Conservation (phyloP, 306 rosid genomes). For the Dalbergia cochinchinensis region DNA sequence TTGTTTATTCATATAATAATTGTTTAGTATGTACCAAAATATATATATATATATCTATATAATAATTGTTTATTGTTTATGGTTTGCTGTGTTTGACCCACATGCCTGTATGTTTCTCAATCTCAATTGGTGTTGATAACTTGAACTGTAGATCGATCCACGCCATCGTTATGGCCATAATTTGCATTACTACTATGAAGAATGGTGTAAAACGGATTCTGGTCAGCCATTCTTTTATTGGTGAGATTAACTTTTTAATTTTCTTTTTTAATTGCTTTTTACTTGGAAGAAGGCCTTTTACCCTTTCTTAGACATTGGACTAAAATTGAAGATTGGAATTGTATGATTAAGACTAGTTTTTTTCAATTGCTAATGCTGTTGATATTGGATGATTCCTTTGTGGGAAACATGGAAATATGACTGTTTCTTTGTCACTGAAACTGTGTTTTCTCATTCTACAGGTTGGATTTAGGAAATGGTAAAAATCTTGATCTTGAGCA, state of each 20-base stretch:
- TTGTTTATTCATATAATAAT: not conserved
- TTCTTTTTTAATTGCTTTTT: no score
- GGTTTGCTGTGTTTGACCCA: conserved; percentile 17
- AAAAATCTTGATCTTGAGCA: conserved; percentile 69
- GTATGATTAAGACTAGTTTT: not conserved
- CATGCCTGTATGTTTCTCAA: conserved; percentile 1
- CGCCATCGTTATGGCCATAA: conserved; percentile 97
- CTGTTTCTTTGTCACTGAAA: conserved; percentile 33
- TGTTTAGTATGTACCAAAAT: not conserved
- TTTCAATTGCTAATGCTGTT: not conserved
- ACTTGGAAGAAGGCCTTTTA: not conserved
- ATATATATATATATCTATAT: not conserved
- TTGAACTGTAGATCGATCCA: conserved; percentile 82
- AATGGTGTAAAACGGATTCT: conserved; percentile 80
- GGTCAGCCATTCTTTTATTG: conserved; percentile 96
- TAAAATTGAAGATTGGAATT: not conserved
- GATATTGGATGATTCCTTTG: conserved; percentile 21
- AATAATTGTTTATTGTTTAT: not conserved
- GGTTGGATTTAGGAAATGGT: conserved; percentile 93
- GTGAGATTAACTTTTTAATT: conserved; percentile 49
- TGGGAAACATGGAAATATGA: conserved; percentile 3
- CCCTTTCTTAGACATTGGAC: not conserved
- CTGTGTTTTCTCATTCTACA: conserved; percentile 39
- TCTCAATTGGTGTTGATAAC: conserved; percentile 9
- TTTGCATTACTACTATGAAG: conserved; percentile 79